Evolutionary conservation across 345 rosid genomes (phyloP).

Genomic region (Syzygium aromaticum): DNA sequence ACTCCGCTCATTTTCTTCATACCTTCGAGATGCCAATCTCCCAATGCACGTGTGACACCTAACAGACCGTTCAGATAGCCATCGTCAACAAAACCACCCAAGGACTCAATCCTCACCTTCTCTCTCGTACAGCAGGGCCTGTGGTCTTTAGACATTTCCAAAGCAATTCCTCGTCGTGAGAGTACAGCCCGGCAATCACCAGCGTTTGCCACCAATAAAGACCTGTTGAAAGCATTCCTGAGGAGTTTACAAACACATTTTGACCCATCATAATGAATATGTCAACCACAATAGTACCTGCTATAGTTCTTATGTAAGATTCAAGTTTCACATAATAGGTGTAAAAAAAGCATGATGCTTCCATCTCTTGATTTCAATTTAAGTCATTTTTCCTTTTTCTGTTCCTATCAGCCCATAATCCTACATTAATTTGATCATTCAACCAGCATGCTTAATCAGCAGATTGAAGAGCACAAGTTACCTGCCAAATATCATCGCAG

Average conservation of each 20-base stretch:
- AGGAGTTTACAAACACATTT: background rate
- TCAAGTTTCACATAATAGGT: background rate
- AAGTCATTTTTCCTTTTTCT: background rate
- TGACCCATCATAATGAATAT: background rate
- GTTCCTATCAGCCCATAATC: background rate
- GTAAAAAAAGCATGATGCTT: background rate
- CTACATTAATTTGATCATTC: background rate
- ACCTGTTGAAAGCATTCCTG: slow-evolving; percentile 19
- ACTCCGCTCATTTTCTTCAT: slow-evolving; percentile 36
- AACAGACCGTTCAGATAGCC: slow-evolving; percentile 73
- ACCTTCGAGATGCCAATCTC: slow-evolving; percentile 70
- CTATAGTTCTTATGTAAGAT: background rate
- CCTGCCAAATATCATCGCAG: slow-evolving; percentile 82
- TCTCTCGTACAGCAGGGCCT: slow-evolving; percentile 53
- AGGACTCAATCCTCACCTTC: slow-evolving; percentile 45
- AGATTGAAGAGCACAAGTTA: slow-evolving; percentile 8
- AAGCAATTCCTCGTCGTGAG: slow-evolving; percentile 49
- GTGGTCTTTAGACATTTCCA: slow-evolving; percentile 77
- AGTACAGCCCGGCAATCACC: slow-evolving; percentile 90
- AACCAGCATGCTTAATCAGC: background rate
- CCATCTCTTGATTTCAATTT: background rate
- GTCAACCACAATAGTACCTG: background rate
- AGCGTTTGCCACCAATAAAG: slow-evolving; percentile 82
- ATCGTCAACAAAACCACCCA: slow-evolving; percentile 56
- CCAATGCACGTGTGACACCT: slow-evolving; percentile 72